Base-by-base conservation (phyloP, 78 protist species). In the Planoprotostelium fungivorum region DNA sequence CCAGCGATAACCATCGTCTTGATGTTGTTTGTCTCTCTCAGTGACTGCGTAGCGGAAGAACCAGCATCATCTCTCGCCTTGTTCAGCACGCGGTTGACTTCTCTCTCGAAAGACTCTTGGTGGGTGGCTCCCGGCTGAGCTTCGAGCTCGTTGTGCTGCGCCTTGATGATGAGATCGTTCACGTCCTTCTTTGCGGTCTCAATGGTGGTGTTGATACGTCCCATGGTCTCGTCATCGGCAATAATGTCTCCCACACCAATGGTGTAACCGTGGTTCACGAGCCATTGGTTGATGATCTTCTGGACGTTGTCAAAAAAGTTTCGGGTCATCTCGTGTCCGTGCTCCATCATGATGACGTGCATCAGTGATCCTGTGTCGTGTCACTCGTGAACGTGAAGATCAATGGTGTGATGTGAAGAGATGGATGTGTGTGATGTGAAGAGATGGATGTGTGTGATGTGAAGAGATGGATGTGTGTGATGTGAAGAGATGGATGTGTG, bases 1-100 rank as follows among this genome's bases (percentile, higher is more conserved):
- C 99, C 99, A 0, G 99, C 96, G 34, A 29, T 87, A 34, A 95
- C 99, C 99, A 99, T 99, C 37, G 37, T 51, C 87, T 98, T 97
- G 90, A 98, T 36, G 92, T 93, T 94, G 97, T 99, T 99, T 35
- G 63, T 73, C 34, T 31, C 91, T 29, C 37, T 0, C n/a, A 97
- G 93, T 25, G 88, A 39, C 9, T 86, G 34, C 39, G 87, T 89
- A 34, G 96, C 98, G 16, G 84, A 39, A 36, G 35, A 85, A 38
- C 98, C 99, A 0, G 99, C 98, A 0, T 86, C 87, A 73, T 98
- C 98, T 35, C 97, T 91, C 1, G 99, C 98, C 37, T 96, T 89
- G 96, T 99, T 99, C 51, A 99, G 96, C 35, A 38, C 90, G 23
- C 36, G 83, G 95, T 99, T 99, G 39, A 99, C 99, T 34, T 89